Evolutionary conservation across 345 rosid genomes (phyloP).

Genomic region (Aquilaria malaccensis): DNA sequence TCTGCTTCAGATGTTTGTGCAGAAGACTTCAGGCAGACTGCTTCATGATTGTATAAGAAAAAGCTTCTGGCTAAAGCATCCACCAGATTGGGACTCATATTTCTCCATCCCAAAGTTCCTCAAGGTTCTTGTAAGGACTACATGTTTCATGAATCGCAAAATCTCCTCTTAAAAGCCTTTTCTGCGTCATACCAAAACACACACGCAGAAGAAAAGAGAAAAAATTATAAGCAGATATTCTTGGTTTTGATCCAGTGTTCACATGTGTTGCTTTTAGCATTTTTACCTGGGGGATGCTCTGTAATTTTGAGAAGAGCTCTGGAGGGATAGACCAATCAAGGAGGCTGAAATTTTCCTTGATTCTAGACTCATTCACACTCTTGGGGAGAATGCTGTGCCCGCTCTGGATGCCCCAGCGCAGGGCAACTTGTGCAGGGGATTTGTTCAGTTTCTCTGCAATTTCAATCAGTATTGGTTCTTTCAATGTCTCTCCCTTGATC

Average conservation of each 20-base stretch:
- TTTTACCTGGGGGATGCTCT: conserved; percentile 39
- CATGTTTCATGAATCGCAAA: conserved; percentile 35
- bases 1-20: no score
- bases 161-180: conserved; percentile 50
- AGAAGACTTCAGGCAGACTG: no score
- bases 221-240: background rate
- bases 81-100: conserved; percentile 18
- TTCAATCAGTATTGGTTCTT: conserved; percentile 37
- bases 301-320: conserved; percentile 31
- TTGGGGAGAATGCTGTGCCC: conserved; percentile 56
- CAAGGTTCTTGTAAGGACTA: conserved; percentile 45
- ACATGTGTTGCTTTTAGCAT: background rate
- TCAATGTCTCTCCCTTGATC: conserved; percentile 48
- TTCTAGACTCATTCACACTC: conserved; percentile 43
- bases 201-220: no score
- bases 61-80: no score
- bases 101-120: conserved; percentile 54
- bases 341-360: conserved; percentile 37
- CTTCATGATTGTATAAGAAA: no score
- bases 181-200: conserved; percentile 22
- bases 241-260: background rate
- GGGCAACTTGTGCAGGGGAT: conserved; percentile 52
- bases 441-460: conserved; percentile 37
- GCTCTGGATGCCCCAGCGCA: conserved; percentile 53
- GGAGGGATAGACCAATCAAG: conserved; percentile 50